Percentiles rank a stretch among this genome's conserved stretches.
Evolutionary conservation across 2,329 filamentous ascomycete genomes (phyloP).

Genomic region (Pseudopithomyces chartarum): DNA sequence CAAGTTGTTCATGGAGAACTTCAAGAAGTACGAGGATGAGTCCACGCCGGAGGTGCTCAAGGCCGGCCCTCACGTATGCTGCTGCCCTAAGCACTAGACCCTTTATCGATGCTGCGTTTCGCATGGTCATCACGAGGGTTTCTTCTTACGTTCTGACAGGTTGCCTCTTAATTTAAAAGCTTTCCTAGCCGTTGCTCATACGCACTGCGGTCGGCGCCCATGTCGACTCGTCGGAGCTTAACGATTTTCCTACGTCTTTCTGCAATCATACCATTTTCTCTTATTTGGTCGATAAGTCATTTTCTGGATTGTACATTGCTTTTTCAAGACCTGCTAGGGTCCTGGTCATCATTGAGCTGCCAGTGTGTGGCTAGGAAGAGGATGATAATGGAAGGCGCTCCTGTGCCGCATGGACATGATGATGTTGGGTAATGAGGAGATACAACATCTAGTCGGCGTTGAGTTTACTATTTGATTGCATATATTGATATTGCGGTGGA

Average conservation of each 20-base stretch:
- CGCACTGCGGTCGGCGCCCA: slow-evolving; percentile 4
- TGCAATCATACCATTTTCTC: slow-evolving; percentile 8
- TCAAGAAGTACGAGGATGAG: slow-evolving; percentile 89
- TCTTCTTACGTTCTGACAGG: slow-evolving; percentile 18
- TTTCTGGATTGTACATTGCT: background rate
- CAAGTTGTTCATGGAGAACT: slow-evolving; percentile 92
- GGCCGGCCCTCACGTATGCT: slow-evolving; percentile 51
- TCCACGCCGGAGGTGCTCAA: slow-evolving; percentile 59
- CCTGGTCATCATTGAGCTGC: background rate
- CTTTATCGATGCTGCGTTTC: slow-evolving; percentile 2
- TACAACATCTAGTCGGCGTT: too few relatives aligned
- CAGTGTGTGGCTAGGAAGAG: too few relatives aligned
- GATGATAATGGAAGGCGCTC: too few relatives aligned
- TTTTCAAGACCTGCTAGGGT: background rate
- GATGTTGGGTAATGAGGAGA: too few relatives aligned
- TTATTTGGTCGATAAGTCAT: background rate
- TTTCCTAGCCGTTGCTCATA: slow-evolving; percentile 1
- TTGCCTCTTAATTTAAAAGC: slow-evolving; percentile 9
- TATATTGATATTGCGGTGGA: too few relatives aligned
- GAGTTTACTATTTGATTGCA: too few relatives aligned
- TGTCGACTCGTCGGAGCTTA: slow-evolving; percentile 11
- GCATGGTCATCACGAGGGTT: background rate
- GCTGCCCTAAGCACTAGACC: slow-evolving; percentile 42
- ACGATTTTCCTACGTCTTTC: slow-evolving; percentile 11
- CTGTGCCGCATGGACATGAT: too few relatives aligned